Conservation (phyloP, 2,329 filamentous ascomycete genomes). For the Aureobasidium sp. region DNA sequence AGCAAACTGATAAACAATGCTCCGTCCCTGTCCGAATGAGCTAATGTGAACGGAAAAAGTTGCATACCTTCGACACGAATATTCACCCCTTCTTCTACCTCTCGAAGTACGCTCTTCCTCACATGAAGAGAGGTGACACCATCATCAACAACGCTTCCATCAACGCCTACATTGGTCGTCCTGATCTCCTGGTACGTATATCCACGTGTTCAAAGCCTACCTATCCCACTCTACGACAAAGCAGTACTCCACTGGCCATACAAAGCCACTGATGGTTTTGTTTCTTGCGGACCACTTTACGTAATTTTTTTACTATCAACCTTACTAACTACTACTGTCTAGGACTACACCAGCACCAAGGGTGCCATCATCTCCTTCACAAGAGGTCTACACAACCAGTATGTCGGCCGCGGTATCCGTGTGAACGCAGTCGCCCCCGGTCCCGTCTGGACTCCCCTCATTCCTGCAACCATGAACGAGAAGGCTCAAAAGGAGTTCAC, state of each 20-base stretch:
- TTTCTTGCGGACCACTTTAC: too few species aligned
- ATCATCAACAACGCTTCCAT: slow-evolving; percentile 85
- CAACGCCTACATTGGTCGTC: slow-evolving; percentile 73
- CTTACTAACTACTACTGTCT: background rate
- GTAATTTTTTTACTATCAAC: too few species aligned
- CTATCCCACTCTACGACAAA: too few species aligned
- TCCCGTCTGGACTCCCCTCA: slow-evolving; percentile 70
- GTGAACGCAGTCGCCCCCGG: slow-evolving; percentile 73
- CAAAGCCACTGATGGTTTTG: too few species aligned
- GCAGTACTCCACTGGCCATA: too few species aligned
- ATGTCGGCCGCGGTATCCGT: slow-evolving; percentile 60
- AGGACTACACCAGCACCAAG: slow-evolving; percentile 71
- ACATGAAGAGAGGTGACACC: slow-evolving; percentile 64
- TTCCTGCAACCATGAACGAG: slow-evolving; percentile 63
- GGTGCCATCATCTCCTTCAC: slow-evolving; percentile 75
- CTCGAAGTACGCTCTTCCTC: slow-evolving; percentile 65
- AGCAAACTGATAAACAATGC: too few species aligned
- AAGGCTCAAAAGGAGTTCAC: slow-evolving; percentile 64
- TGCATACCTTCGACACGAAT: slow-evolving; percentile 66
- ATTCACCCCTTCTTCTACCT: slow-evolving; percentile 77
- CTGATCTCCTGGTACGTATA: slow-evolving; percentile 55
- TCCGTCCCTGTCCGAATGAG: too few species aligned
- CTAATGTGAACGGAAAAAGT: too few species aligned
- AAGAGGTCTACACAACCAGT: slow-evolving; percentile 67
- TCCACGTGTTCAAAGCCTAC: too few species aligned